These are phyloP conservation scores for Mimosa pudica DNA, from an alignment of 306 rosid genomes.

Conservation along the genomic window DNA sequence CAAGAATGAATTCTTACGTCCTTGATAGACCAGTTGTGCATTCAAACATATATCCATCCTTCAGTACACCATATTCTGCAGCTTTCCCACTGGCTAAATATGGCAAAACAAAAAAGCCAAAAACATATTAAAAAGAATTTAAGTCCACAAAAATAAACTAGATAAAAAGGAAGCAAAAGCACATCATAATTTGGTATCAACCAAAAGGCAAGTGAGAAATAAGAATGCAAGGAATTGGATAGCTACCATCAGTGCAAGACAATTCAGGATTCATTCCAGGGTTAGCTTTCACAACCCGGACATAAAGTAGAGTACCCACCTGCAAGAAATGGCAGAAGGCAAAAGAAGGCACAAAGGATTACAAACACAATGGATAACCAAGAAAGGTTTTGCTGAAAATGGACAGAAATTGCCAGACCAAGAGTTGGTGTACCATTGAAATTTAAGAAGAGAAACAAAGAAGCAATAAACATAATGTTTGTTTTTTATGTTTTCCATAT, in stretches of 20 bases:
- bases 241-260: constrained; percentile 86
- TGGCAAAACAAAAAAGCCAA: constrained; percentile 5
- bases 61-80: constrained; percentile 75
- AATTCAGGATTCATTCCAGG: constrained; percentile 91
- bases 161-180: background rate
- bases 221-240: constrained; percentile 10
- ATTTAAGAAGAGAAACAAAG: constrained; percentile 6
- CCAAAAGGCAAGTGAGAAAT: background rate
- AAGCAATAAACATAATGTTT: background rate
- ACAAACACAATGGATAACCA: constrained; percentile 13
- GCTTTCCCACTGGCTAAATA: constrained; percentile 77
- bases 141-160: too few relatives aligned
- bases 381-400: constrained; percentile 3
- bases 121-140: background rate
- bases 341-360: constrained; percentile 7
- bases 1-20: constrained; percentile 50
- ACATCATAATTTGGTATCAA: background rate
- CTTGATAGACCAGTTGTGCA: constrained; percentile 86
- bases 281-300: constrained; percentile 80
- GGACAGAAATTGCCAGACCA: constrained; percentile 11
- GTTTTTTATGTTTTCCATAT: background rate
- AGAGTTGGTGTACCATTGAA: constrained; percentile 12
- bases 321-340: constrained; percentile 46
- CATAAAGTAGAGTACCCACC: constrained; percentile 76
- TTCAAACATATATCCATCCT: constrained; percentile 83